Base-by-base conservation (phyloP, 2,329 filamentous ascomycete genomes). In the Pseudogymnoascus sp. region DNA sequence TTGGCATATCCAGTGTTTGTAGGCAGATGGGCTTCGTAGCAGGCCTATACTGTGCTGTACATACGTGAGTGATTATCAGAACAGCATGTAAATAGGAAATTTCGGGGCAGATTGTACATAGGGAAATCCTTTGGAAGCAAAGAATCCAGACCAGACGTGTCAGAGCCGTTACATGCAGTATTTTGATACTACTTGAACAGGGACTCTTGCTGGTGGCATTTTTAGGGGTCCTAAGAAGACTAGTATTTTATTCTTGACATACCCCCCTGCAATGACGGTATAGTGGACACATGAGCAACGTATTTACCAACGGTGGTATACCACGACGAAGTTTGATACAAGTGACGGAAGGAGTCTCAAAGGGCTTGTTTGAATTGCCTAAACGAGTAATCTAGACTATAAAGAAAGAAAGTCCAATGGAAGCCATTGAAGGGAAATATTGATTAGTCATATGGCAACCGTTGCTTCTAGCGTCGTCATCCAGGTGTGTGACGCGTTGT, bases 401-500 rank as follows among this genome's bases (percentile, higher is more conserved):
- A 12, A 34, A 34, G 10, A 34, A 56, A 34, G 28, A 34, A 56
- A 56, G 8, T 4, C 25, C 28, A 18, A 34, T 56, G 5, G 50
- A 56, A 36, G 28, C 50, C 5, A 11, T 56, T 12, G 28, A 34
- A 18, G 28, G 28, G 5, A 16, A 28, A 7, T 34, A 16, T 36
- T 36, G 50, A 36, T 56, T 56, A 36, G 50, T 36, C 50, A 56
- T 56, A 8, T 28, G 46, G 50, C 25, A 5, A 31, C 25, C n/a
- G n/a, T 31, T 53, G 7, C 50, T 21, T 56, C 46, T 56, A 56
- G 50, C 50, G 50, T 56, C 50, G 50, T 56, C 28, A 56, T 56
- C 50, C 28, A 18, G 50, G 50, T 56, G 28, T 56, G 28, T 56
- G 50, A 56, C 50, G 50, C 50, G 50, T 56, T 56, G 50, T 56